Conservation (phyloP, 805 yeast genomes). For the Candida xiaguanensis region DNA sequence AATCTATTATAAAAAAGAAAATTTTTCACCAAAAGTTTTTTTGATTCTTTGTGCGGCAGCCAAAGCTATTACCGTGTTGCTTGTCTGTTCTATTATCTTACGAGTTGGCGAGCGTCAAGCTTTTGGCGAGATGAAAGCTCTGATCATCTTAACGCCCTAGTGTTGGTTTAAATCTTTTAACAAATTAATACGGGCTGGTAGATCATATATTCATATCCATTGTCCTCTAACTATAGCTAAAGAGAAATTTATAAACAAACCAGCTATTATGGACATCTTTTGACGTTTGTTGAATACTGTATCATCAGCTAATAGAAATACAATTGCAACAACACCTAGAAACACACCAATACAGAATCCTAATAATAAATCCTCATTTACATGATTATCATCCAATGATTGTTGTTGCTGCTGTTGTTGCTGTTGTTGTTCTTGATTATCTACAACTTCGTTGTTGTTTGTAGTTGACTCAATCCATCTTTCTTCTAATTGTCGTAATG, state of each 20-base stretch:
- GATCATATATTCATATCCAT: constrained; percentile 44
- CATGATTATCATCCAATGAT: constrained; percentile 23
- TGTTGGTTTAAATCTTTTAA: constrained; percentile 18
- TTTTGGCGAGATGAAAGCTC: constrained; percentile 40
- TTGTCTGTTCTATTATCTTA: constrained; percentile 44
- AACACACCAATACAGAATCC: constrained; percentile 74
- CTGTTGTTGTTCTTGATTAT: neutral
- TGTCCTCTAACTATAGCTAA: constrained; percentile 57
- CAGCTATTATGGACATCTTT: constrained; percentile 68
- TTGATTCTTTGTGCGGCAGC: constrained; percentile 47
- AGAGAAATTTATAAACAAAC: constrained; percentile 63
- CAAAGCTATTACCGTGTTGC: constrained; percentile 51
- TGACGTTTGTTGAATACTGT: constrained; percentile 58
- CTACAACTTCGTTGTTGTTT: constrained; percentile 42
- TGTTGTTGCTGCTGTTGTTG: constrained; percentile 12
- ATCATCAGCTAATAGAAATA: constrained; percentile 60
- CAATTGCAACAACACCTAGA: constrained; percentile 62
- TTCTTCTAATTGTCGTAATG: constrained; percentile 69
- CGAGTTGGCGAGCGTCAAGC: constrained; percentile 52
- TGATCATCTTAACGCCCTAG: constrained; percentile 48
- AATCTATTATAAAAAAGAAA: neutral
- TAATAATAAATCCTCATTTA: constrained; percentile 62
- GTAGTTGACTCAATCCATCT: constrained; percentile 84
- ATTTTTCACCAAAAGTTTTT: constrained; percentile 7
- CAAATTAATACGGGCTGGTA: constrained; percentile 44